Evolutionary conservation across 345 rosid genomes (phyloP), one percentile per base, ranked within the genome.

Genomic region (Luvunga scandens): DNA sequence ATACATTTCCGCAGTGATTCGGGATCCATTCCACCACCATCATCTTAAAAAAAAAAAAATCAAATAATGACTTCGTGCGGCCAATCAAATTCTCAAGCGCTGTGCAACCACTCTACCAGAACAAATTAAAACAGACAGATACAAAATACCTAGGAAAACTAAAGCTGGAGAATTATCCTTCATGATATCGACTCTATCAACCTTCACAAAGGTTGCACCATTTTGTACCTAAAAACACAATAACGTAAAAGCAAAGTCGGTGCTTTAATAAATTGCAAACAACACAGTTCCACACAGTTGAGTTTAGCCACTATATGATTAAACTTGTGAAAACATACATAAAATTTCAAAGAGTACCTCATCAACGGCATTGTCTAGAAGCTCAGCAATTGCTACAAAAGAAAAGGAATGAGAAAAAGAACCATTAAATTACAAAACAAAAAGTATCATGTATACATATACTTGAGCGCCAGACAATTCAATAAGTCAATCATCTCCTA

Each of bases 21-120:
- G 24, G 99, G 97, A 86, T 88, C 88, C 99, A 95, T 95, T 79
- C 99, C 99, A 78, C 94, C 93, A 14, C 97, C 99, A 85, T 95
- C 97, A 88, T 95, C 99, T 95, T 12, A 3, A 45, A 45, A 85
- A 73, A 84, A 75, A 75, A 42, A 75, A 71, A 53, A 62, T 50
- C 34, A 56, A 38, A 63, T 65, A 28, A 28, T 63, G 50, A 63
- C 75, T 61, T 73, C 14, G 22, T 33, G 38, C 61, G 53, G 65
- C 66, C 69, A 39, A 72, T 77, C 19, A 83, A 56, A 36, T 77
- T 57, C 48, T 28, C 57, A 55, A 75, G 57, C 59, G 70, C 13
- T 64, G 77, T 25, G 34, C 75, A 55, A 31, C 19, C 48, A 21
- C 55, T 76, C 60, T 53, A 76, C 55, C 21, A 36, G 30, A 1